Evolutionary conservation across 257 asterid genomes (phyloP).

Genomic region (Striga asiatica): DNA sequence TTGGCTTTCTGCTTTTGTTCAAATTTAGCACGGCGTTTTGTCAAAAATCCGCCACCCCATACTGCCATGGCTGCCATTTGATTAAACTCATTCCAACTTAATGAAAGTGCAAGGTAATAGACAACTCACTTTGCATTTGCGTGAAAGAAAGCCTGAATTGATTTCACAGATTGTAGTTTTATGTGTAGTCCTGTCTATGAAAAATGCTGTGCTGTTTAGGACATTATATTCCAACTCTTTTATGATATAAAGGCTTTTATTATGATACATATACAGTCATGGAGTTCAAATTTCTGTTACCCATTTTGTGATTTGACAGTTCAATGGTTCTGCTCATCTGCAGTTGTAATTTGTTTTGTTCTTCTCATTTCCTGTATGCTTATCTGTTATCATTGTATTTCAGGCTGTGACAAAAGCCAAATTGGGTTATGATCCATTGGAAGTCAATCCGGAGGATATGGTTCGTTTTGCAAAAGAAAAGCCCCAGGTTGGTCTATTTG

Average conservation of each 20-base stretch:
- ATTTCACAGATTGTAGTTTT: no score
- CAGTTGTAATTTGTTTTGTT: constrained; percentile 5
- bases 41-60: no score
- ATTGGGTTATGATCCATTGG: constrained; percentile 93
- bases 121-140: not conserved
- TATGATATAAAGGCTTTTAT: not conserved
- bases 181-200: not conserved
- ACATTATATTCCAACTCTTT: not conserved
- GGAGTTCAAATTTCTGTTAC: constrained; percentile 8
- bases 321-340: not conserved
- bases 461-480: constrained; percentile 92
- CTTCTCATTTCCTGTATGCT: not conserved
- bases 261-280: not conserved
- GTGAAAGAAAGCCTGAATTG: no score
- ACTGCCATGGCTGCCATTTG: no score
- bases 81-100: no score
- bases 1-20: not conserved
- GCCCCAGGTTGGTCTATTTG: constrained; percentile 64
- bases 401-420: constrained; percentile 99
- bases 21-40: no score
- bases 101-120: constrained; percentile 1
- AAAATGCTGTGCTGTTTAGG: not conserved
- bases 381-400: constrained; percentile 5
- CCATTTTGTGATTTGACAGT: constrained; percentile 1
- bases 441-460: constrained; percentile 99